These are phyloP conservation scores for Sporobolomyces phaffii DNA, from an alignment of 768 basidiomycete genomes.

Conservation along the genomic window DNA sequence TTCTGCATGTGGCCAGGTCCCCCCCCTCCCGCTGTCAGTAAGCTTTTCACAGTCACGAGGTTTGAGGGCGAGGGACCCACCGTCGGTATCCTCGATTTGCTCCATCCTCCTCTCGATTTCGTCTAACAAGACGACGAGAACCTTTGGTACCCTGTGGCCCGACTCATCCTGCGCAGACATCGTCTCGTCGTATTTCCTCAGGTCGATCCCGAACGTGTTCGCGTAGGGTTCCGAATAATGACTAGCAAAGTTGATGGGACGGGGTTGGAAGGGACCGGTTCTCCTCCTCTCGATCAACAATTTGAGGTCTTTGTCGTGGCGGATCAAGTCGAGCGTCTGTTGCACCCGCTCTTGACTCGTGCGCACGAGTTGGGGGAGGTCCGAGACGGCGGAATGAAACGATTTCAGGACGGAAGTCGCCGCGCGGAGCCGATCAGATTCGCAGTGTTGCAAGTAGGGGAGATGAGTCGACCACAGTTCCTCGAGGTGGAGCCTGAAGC, in stretches of 20 bases:
- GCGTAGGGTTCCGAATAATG: slow-evolving; percentile 35
- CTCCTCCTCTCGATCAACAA: slow-evolving; percentile 45
- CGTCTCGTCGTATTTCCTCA: slow-evolving; percentile 34
- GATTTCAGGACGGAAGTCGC: slow-evolving; percentile 20
- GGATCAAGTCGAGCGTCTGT: slow-evolving; percentile 19
- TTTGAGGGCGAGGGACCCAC: slow-evolving; percentile 52
- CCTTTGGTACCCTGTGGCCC: slow-evolving; percentile 62
- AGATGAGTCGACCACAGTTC: slow-evolving; percentile 26
- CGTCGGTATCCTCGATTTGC: slow-evolving; percentile 56
- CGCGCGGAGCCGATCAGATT: slow-evolving; percentile 33
- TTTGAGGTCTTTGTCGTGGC: slow-evolving; percentile 21
- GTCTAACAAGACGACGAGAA: slow-evolving; percentile 61
- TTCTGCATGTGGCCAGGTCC: slow-evolving; percentile 53
- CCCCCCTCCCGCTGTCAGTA: too few relatives aligned
- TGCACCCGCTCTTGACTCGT: slow-evolving; percentile 6
- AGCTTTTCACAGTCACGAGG: too few relatives aligned
- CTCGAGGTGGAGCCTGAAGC: slow-evolving; percentile 29
- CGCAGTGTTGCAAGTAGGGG: slow-evolving; percentile 29
- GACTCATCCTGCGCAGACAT: too few relatives aligned
- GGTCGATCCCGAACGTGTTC: slow-evolving; percentile 34
- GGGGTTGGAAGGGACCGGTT: slow-evolving; percentile 85
- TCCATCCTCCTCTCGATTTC: slow-evolving; percentile 62
- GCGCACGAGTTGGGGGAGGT: slow-evolving; percentile 1
- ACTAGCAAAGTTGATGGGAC: slow-evolving; percentile 63
- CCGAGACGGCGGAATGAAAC: slow-evolving; percentile 10